phyloP scores from a whole-genome alignment of 2,329 filamentous ascomycete species.

The Sphaerulina vaccinii region DNA sequence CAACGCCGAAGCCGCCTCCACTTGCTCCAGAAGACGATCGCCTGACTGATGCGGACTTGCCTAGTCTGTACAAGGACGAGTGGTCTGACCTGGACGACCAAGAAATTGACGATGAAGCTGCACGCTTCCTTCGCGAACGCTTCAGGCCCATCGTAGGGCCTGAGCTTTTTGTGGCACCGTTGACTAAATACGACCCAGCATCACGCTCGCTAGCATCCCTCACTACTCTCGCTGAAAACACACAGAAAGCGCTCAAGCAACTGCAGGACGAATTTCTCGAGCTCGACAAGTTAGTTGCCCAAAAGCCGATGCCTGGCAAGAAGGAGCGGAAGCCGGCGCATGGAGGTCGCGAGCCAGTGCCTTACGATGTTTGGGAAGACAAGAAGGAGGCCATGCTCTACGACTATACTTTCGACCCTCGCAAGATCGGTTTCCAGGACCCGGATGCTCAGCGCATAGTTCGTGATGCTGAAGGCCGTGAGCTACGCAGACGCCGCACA shows the following conservation, averaged over 20 bases:
- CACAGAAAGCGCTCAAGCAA: constrained; percentile 51
- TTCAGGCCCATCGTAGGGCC: constrained; percentile 46
- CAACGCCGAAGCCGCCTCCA: constrained; percentile 35
- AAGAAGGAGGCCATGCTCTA: constrained; percentile 62
- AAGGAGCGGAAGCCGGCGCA: constrained; percentile 53
- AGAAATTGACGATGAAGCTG: constrained; percentile 38
- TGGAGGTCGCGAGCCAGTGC: constrained; percentile 48
- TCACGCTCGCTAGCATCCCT: constrained; percentile 53
- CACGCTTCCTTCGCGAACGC: constrained; percentile 41
- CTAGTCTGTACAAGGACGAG: constrained; percentile 29
- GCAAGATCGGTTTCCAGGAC: constrained; percentile 54
- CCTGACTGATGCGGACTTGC: constrained; percentile 33
- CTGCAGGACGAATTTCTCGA: constrained; percentile 61
- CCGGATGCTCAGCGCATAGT: constrained; percentile 54
- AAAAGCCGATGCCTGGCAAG: constrained; percentile 44
- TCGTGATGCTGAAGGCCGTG: constrained; percentile 47
- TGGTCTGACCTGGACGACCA: constrained; percentile 26
- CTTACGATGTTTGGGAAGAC: constrained; percentile 54
- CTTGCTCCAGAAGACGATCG: constrained; percentile 36
- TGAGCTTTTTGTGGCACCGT: constrained; percentile 42
- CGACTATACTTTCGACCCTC: constrained; percentile 57
- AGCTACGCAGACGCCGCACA: constrained; percentile 45
- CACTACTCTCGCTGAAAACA: constrained; percentile 56
- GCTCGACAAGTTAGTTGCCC: constrained; percentile 54
- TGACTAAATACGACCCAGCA: constrained; percentile 45